Percentiles rank a stretch among this genome's conserved stretches.
These are phyloP conservation scores for Picocystis sp. DNA, from an alignment of 163 green algal species.

Conservation along the genomic window DNA sequence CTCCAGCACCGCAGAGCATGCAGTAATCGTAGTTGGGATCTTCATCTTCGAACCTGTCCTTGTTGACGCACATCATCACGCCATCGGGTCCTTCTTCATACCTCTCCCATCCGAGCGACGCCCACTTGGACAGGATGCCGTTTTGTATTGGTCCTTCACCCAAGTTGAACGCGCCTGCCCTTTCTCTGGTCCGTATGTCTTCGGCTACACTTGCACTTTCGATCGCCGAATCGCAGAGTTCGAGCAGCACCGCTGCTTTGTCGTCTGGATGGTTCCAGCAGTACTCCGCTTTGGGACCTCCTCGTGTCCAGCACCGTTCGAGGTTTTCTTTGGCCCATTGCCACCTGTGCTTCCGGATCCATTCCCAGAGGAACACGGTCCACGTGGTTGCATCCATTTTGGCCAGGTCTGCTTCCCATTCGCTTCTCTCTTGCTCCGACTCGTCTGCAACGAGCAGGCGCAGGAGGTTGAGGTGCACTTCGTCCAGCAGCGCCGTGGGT, in stretches of 20 bases:
- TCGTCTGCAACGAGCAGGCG: conserved; percentile 41
- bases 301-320: conserved; percentile 1
- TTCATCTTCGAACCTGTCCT: conserved; percentile 3
- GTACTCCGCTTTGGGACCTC: conserved; percentile 28
- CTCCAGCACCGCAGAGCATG: conserved; percentile 56
- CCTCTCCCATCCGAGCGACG: conserved; percentile 2
- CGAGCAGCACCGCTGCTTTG: conserved; percentile 36
- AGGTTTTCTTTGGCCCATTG: not conserved
- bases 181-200: conserved; percentile 51
- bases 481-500: conserved; percentile 46
- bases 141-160: not conserved
- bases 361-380: conserved; percentile 64
- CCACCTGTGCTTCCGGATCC: conserved; percentile 17
- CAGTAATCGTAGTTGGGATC: conserved; percentile 61
- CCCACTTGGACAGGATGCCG: conserved; percentile 12
- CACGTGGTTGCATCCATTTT: conserved; percentile 62
- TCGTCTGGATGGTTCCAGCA: conserved; percentile 27
- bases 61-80: conserved; percentile 4
- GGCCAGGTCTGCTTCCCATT: conserved; percentile 32
- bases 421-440: conserved; percentile 21
- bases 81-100: conserved; percentile 16
- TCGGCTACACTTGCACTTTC: conserved; percentile 27
- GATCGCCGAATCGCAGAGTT: conserved; percentile 47
- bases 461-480: conserved; percentile 54
- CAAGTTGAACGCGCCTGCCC: too few relatives aligned